phyloP scores from a whole-genome alignment of 768 basidiomycete genomes.

The Coprinopsis strossmayeri region DNA sequence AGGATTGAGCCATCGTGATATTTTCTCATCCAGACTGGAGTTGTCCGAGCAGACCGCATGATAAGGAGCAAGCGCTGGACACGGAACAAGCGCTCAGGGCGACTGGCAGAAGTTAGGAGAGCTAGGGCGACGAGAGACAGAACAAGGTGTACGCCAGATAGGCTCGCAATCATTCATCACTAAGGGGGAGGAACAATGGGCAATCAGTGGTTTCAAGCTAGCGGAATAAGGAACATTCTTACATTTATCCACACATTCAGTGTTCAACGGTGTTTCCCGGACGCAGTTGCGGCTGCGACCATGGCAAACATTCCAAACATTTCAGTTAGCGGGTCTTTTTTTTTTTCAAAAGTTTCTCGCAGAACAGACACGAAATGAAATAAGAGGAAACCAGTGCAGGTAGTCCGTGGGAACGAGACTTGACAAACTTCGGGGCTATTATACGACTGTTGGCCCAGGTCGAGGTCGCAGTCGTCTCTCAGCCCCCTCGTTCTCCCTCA shows the following conservation, averaged over 20 bases:
- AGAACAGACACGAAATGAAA: background rate
- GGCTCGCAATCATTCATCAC: background rate
- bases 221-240: background rate
- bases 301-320: background rate
- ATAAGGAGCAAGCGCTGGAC: too few species aligned
- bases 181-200: background rate
- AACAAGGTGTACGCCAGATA: too few species aligned
- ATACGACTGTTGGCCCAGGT: slow-evolving; percentile 7
- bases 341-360: background rate
- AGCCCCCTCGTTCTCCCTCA: background rate
- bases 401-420: background rate
- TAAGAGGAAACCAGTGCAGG: background rate
- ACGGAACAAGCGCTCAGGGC: background rate
- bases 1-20: too few species aligned
- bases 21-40: too few species aligned
- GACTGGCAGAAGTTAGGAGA: too few species aligned
- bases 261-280: too few species aligned
- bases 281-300: too few species aligned
- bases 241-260: too few species aligned
- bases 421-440: background rate
- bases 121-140: too few species aligned
- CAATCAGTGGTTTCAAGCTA: background rate
- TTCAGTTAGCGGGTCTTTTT: background rate
- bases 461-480: background rate
- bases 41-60: too few species aligned